Evolutionary conservation across 371 early-diverging fungal species (phyloP), one percentile per base, ranked within the genome.

Genomic region (Mortierella sp.): DNA sequence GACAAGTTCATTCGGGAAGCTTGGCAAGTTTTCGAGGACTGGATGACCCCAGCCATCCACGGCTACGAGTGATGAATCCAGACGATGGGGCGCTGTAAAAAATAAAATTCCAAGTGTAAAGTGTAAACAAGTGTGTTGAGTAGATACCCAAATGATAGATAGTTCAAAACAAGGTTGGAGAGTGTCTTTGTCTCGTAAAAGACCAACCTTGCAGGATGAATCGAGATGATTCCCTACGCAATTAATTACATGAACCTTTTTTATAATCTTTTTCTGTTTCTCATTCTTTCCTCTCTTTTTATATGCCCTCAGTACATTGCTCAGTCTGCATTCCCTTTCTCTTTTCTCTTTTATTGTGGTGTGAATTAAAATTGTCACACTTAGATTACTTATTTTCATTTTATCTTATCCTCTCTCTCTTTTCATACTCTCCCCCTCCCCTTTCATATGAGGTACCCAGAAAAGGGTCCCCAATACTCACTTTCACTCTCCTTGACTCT

Each of bases 41-140:
- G 29, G 72, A 56, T 8, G 68, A 64, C 40, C 67, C 76, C 22
- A 61, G 31, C 0, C 51, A 54, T 43, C 72, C 61, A 15, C 64
- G 59, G 22, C 54, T 71, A 13, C 68, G 77, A 1, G 77, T 77
- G 12, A 77, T 64, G 65, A 77, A 77, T 35, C 72, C 77, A 4
- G 77, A 77, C 31, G 61, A 64, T 9, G 68, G 53, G 28, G 22
- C 15, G 12, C 29, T 31, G 28, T 51, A 66, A n/a, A 23, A 47
- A 13, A 47, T 47, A 13, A 13, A 47, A 19, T 6, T 9, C 13
- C 9, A 13, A 40, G 40, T 40, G 13, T 40, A 40, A 9, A 40
- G n/a, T n/a, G n/a, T n/a, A n/a, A n/a, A n/a, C n/a, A n/a, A n/a
- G n/a, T n/a, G n/a, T n/a, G n/a, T n/a, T n/a, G n/a, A n/a, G n/a